These are phyloP conservation scores for Metarhizium rileyi DNA, from an alignment of 2,329 filamentous ascomycete genomes.

Conservation along the genomic window DNA sequence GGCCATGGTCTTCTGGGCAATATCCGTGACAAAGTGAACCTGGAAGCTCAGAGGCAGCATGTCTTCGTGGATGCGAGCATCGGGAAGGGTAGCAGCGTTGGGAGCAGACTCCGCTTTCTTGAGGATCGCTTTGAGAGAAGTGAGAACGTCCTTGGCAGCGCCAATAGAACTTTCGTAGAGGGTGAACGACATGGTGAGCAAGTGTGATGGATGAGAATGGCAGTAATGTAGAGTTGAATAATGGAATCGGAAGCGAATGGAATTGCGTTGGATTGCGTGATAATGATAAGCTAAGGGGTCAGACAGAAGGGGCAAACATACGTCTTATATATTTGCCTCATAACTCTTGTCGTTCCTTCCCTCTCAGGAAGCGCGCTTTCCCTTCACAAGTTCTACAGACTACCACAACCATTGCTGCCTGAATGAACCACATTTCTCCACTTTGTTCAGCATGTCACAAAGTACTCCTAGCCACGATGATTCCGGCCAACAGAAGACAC, in stretches of 20 bases:
- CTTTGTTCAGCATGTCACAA: not conserved
- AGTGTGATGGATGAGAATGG: not conserved
- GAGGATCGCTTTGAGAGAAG: constrained; percentile 24
- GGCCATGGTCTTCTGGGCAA: constrained; percentile 21
- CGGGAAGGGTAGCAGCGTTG: constrained; percentile 20
- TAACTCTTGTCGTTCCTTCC: not conserved
- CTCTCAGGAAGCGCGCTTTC: not conserved
- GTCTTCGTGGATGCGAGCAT: constrained; percentile 26
- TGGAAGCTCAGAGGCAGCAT: constrained; percentile 36
- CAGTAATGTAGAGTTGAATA: not conserved
- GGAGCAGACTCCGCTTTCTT: constrained; percentile 25
- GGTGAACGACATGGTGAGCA: constrained; percentile 26
- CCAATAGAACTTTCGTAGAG: constrained; percentile 31
- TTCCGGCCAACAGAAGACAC: too few species aligned
- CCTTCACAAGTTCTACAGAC: not conserved
- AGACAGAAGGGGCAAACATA: not conserved
- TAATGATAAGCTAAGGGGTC: not conserved
- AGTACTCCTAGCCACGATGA: not conserved
- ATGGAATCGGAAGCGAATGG: not conserved
- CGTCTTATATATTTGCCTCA: not conserved
- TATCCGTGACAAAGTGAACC: constrained; percentile 22
- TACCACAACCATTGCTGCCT: not conserved
- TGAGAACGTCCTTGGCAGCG: constrained; percentile 21
- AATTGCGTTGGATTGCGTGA: not conserved
- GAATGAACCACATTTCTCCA: not conserved